Evolutionary conservation across 2,329 filamentous ascomycete genomes (phyloP).

Genomic region (Neurospora crassa): DNA sequence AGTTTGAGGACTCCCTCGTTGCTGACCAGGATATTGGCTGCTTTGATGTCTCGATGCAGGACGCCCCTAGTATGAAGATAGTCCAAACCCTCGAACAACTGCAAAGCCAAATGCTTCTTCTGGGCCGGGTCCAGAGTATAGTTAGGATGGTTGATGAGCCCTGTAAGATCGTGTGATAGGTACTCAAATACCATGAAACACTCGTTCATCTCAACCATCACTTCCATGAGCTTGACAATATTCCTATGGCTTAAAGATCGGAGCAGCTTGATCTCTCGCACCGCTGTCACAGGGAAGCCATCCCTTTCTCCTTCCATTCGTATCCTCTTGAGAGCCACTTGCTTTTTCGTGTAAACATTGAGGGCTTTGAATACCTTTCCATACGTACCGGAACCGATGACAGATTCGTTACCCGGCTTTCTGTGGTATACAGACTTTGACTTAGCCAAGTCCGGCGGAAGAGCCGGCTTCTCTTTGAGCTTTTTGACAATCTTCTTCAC

Average conservation of each 20-base stretch:
- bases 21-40: constrained; percentile 92
- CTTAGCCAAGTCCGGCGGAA: constrained; percentile 61
- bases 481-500: constrained; percentile 61
- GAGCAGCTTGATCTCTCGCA: constrained; percentile 85
- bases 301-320: constrained; percentile 90
- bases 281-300: constrained; percentile 83
- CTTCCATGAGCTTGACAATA: constrained; percentile 74
- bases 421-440: constrained; percentile 90
- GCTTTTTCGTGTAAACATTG: constrained; percentile 78
- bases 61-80: constrained; percentile 93
- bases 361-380: constrained; percentile 93
- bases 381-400: constrained; percentile 91
- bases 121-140: constrained; percentile 78
- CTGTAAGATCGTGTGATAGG: constrained; percentile 89
- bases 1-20: constrained; percentile 82
- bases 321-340: constrained; percentile 82
- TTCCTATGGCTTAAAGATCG: constrained; percentile 76
- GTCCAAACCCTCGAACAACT: constrained; percentile 87
- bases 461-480: constrained; percentile 58
- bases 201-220: constrained; percentile 98
- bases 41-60: constrained; percentile 94
- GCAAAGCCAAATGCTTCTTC: constrained; percentile 86
- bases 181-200: constrained; percentile 99
- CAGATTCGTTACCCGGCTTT: constrained; percentile 95
- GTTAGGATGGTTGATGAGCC: constrained; percentile 85